phyloP scores from a whole-genome alignment of 179 eudicot species.

The Nepenthes alata region DNA sequence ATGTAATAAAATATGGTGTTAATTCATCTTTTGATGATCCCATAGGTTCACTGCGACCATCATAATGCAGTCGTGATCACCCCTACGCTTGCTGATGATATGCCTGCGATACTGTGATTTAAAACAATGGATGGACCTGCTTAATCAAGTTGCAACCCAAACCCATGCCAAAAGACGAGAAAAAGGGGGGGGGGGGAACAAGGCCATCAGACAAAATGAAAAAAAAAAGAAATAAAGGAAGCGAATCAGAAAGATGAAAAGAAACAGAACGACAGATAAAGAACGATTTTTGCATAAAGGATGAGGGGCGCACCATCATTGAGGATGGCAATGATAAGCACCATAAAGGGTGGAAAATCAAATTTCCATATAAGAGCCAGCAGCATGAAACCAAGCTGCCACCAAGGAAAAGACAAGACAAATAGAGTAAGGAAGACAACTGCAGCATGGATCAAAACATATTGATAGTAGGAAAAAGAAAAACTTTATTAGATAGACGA shows the following conservation, averaged over 20 bases:
- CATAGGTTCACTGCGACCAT: too few species aligned
- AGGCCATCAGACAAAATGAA: not conserved
- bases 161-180: not conserved
- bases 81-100: too few species aligned
- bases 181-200: constrained; percentile 2
- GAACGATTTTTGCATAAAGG: too few species aligned
- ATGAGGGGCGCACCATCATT: constrained; percentile 47
- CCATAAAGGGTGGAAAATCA: constrained; percentile 90
- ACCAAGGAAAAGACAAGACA: not conserved
- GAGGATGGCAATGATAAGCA: constrained; percentile 81
- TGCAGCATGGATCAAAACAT: not conserved
- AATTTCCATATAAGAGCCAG: constrained; percentile 72
- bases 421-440: not conserved
- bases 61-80: too few species aligned
- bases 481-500: not conserved
- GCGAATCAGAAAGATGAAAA: not conserved
- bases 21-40: too few species aligned
- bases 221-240: not conserved
- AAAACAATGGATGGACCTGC: too few species aligned
- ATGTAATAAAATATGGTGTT: too few species aligned
- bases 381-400: constrained; percentile 74
- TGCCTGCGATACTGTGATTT: too few species aligned
- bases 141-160: too few species aligned
- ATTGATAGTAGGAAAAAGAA: not conserved
- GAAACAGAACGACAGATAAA: not conserved